These are phyloP conservation scores for Fonsecaea pugnacius DNA, from an alignment of 2,329 filamentous ascomycete species.

Conservation along the genomic window DNA sequence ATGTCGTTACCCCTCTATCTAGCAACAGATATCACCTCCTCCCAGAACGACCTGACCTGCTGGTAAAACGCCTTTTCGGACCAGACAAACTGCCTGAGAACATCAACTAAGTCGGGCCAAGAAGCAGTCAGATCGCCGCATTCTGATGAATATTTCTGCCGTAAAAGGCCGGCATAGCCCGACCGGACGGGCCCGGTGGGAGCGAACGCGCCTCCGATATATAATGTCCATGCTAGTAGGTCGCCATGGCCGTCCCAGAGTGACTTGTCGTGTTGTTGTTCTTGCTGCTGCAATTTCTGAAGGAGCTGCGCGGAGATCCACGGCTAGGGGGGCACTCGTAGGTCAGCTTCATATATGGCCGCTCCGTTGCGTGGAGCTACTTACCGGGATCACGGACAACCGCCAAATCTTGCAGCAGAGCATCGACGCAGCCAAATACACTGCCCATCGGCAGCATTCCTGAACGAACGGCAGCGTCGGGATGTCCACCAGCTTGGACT, in stretches of 20 bases:
- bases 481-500: constrained; percentile 45
- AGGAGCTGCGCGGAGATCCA: constrained; percentile 42
- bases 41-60: constrained; percentile 41
- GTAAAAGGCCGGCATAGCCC: constrained; percentile 38
- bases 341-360: constrained; percentile 6
- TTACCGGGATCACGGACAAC: constrained; percentile 47
- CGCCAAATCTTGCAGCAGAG: constrained; percentile 50
- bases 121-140: constrained; percentile 38
- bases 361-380: constrained; percentile 27
- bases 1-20: too few relatives aligned
- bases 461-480: constrained; percentile 35
- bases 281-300: constrained; percentile 39
- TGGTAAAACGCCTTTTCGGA: constrained; percentile 45
- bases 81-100: constrained; percentile 48
- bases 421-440: constrained; percentile 50
- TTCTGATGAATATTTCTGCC: constrained; percentile 28
- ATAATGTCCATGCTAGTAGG: constrained; percentile 46
- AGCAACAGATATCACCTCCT: neutral
- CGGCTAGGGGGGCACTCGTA: neutral
- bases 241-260: constrained; percentile 44
- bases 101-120: constrained; percentile 41
- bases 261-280: constrained; percentile 36
- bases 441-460: constrained; percentile 47
- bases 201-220: constrained; percentile 48
- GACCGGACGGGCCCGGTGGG: constrained; percentile 39